Conservation (phyloP, 1,284 basidiomycete genomes). For the Tilletia indica region DNA sequence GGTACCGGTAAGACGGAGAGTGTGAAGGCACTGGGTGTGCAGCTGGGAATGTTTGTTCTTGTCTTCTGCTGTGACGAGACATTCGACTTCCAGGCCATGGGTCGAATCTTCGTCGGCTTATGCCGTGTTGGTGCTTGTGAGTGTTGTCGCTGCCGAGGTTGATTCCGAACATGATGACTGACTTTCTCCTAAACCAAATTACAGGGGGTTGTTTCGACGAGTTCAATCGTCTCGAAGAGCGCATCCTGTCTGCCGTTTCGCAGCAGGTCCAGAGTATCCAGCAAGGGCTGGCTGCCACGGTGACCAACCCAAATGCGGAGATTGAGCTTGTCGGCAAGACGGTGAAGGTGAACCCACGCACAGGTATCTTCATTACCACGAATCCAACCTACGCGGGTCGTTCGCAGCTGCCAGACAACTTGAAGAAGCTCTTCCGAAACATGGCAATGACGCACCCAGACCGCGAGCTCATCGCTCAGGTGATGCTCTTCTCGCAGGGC, state of each 20-base stretch:
- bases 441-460: conserved; percentile 99
- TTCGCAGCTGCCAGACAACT: conserved; percentile 91
- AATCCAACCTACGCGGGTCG: conserved; percentile 95
- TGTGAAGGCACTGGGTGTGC: conserved; percentile 95
- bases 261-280: conserved; percentile 99
- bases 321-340: conserved; percentile 88
- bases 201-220: conserved; percentile 50
- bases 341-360: conserved; percentile 87
- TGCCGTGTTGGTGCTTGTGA: conserved; percentile 94
- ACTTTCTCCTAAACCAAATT: neutral
- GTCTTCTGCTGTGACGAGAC: conserved; percentile 99
- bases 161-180: conserved; percentile 64
- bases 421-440: conserved; percentile 88
- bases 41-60: conserved; percentile 92
- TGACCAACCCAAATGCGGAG: conserved; percentile 71
- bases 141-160: conserved; percentile 73
- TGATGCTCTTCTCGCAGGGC: conserved; percentile 98
- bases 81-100: conserved; percentile 99
- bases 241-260: conserved; percentile 94
- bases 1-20: conserved; percentile 99
- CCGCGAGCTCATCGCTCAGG: conserved; percentile 96
- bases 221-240: conserved; percentile 89
- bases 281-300: conserved; percentile 79
- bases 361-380: conserved; percentile 94
- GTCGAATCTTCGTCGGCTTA: conserved; percentile 94